Conservation (phyloP, 2,329 filamentous ascomycete genomes). For the Zasmidium citrigriseum region DNA sequence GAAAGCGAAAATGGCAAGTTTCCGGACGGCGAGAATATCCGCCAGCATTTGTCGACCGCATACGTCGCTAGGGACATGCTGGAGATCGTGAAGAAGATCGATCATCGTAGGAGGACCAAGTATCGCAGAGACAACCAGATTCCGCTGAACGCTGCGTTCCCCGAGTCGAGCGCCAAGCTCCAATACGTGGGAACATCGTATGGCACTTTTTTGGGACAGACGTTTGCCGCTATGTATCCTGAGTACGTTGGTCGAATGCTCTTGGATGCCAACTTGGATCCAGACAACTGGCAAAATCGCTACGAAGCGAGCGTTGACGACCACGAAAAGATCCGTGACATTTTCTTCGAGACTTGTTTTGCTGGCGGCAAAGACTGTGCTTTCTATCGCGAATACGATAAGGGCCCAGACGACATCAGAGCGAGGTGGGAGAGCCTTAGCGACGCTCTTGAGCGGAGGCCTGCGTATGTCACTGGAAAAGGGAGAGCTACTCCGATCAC, state of each 20-base stretch:
- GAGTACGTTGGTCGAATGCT: conserved; percentile 6
- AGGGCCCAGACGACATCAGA: conserved; percentile 15
- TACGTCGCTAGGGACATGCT: conserved; percentile 11
- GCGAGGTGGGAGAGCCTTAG: conserved; percentile 16
- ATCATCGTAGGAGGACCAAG: background rate
- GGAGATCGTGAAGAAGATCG: conserved; percentile 9
- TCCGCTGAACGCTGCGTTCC: background rate
- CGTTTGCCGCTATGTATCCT: conserved; percentile 11
- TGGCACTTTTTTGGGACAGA: conserved; percentile 10
- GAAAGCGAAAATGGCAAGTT: conserved; percentile 36
- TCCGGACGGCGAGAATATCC: conserved; percentile 19
- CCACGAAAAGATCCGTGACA: conserved; percentile 13
- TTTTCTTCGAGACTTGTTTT: conserved; percentile 18
- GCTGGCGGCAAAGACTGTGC: conserved; percentile 11
- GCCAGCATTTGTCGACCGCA: conserved; percentile 35
- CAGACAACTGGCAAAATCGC: conserved; percentile 29
- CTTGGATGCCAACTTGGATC: conserved; percentile 36
- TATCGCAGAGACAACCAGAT: conserved; percentile 22
- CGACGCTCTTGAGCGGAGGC: conserved; percentile 15
- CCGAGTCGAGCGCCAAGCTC: conserved; percentile 9
- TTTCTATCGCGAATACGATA: conserved; percentile 18
- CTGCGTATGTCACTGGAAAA: conserved; percentile 17
- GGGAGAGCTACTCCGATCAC: conserved; percentile 22
- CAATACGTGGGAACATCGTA: conserved; percentile 34
- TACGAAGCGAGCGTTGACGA: conserved; percentile 24